Evolutionary conservation across 192 early-diverging fungal genomes (phyloP), one percentile per base, ranked within the genome.

Genomic region (Backusella australiensis): DNA sequence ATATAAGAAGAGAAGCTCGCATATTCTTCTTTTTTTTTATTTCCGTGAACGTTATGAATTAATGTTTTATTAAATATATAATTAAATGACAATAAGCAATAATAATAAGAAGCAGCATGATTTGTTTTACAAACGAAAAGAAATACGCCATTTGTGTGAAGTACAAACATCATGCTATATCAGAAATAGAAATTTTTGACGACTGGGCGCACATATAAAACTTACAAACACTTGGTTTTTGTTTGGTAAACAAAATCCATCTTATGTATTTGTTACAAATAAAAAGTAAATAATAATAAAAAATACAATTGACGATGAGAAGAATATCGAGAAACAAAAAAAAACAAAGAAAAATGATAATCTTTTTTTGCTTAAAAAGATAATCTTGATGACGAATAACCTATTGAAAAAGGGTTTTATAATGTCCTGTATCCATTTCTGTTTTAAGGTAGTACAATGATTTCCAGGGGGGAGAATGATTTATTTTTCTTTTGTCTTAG

Each of bases 71-170:
- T 17, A 67, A 39, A 39, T 39, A 39, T 1, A 39, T 1, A 39
- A 39, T 12, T 39, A 67, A 66, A 67, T 11, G 15, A 5, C 21
- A 67, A 67, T 29, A 14, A 66, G n/a, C 7, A 21, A 53, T n/a
- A 53, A 53, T 19, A 53, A 53, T 7, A 53, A 53, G 7, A 53
- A 17, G 7, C 5, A 56, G 6, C 19, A 6, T 56, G 53, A 56
- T 56, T 56, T 56, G 53, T 56, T 56, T 56, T 21, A 56, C 53
- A 56, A 53, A 53, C 49, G 19, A 56, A 56, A 56, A 56, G n/a
- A 56, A 56, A 56, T 56, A 56, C 53, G 53, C 53, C 53, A 56
- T 56, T 56, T n/a, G 21, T n/a, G 21, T 56, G 53, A 56, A 56
- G 53, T 56, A 56, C 53, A 56, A 56, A 21, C n/a, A 56, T 56